These are phyloP conservation scores for Lathyrus sativus DNA, from an alignment of 306 rosid species.

Conservation along the genomic window DNA sequence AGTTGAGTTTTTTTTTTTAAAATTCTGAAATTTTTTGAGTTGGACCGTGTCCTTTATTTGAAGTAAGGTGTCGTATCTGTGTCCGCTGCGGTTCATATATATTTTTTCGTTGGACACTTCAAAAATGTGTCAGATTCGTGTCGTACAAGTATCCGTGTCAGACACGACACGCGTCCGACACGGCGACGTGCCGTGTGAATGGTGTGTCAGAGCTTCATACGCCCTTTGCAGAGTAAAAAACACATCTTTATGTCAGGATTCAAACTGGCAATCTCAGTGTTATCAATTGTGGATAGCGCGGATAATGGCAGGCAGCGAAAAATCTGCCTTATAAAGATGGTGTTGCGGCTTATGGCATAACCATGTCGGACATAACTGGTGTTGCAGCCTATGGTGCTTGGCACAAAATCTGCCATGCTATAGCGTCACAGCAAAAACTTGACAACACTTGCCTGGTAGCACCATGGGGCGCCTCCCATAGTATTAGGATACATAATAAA, in stretches of 20 bases:
- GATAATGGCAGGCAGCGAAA: background rate
- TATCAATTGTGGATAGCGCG: background rate
- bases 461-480: background rate
- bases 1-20: too few relatives aligned
- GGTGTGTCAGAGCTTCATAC: too few relatives aligned
- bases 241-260: background rate
- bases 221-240: background rate
- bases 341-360: background rate
- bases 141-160: too few relatives aligned
- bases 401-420: background rate
- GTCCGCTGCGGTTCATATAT: too few relatives aligned
- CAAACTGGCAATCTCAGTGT: background rate
- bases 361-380: background rate
- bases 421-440: background rate
- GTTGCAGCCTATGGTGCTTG: background rate
- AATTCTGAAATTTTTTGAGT: too few relatives aligned
- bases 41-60: too few relatives aligned
- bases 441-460: background rate
- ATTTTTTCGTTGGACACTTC: too few relatives aligned
- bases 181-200: too few relatives aligned
- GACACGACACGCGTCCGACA: too few relatives aligned
- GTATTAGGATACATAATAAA: background rate
- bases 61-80: too few relatives aligned
- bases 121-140: too few relatives aligned
- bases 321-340: background rate